phyloP scores from a whole-genome alignment of 352 stramenopile species.

The Globisporangium nunn region DNA sequence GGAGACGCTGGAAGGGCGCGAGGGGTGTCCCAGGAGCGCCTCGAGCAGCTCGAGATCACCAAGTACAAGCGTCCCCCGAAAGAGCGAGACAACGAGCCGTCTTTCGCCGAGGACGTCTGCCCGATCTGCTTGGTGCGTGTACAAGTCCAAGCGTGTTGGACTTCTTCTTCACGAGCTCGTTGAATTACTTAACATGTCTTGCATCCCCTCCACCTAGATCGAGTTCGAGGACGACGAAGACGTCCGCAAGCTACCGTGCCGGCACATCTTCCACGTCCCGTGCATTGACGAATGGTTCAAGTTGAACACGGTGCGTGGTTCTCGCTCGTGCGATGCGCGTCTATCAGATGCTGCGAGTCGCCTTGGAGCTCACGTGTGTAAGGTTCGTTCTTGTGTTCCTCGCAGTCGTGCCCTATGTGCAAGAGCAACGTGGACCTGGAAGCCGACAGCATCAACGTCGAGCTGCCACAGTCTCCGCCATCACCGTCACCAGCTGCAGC shows the following conservation, averaged over 20 bases:
- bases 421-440: constrained; percentile 71
- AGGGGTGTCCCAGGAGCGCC: constrained; percentile 51
- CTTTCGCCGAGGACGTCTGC: constrained; percentile 50
- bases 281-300: constrained; percentile 88
- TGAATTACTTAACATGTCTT: neutral
- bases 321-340: neutral
- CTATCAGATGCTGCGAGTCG: no score
- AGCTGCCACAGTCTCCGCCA: neutral
- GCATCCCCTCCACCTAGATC: constrained; percentile 24
- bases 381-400: neutral
- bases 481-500: neutral
- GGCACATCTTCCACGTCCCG: constrained; percentile 85
- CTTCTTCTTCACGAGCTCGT: no score
- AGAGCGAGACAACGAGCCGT: neutral
- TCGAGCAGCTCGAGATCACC: constrained; percentile 51
- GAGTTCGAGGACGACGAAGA: constrained; percentile 75
- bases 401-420: constrained; percentile 74
- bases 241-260: constrained; percentile 71
- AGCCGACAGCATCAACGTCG: constrained; percentile 34
- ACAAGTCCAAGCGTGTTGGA: neutral
- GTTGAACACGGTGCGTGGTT: constrained; percentile 67
- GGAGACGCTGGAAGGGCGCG: constrained; percentile 31
- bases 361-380: neutral
- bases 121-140: constrained; percentile 61
- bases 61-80: constrained; percentile 45